Percentiles rank a stretch among this genome's conserved stretches.
Evolutionary conservation across 768 basidiomycete genomes (phyloP).

Genomic region (Lentinus brumalis): DNA sequence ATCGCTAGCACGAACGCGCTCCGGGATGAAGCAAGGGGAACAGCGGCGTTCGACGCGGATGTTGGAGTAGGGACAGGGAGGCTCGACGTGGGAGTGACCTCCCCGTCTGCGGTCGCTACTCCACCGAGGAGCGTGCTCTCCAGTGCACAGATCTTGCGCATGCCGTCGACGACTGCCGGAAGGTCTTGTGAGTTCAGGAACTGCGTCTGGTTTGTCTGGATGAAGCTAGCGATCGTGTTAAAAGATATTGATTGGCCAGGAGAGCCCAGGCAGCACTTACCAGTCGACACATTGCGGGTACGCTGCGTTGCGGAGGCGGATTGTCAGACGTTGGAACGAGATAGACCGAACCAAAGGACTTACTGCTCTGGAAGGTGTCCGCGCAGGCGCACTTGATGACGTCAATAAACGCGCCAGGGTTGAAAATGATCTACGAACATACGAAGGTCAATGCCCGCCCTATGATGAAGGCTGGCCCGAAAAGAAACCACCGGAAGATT

Average conservation of each 20-base stretch:
- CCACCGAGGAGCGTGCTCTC: slow-evolving; percentile 55
- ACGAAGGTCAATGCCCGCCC: background rate
- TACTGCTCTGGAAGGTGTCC: slow-evolving; percentile 43
- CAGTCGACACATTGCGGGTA: slow-evolving; percentile 73
- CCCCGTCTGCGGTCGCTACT: slow-evolving; percentile 46
- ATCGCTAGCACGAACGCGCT: background rate
- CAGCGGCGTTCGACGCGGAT: slow-evolving; percentile 12
- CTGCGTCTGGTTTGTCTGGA: slow-evolving; percentile 56
- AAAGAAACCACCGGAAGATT: background rate
- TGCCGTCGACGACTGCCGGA: slow-evolving; percentile 49
- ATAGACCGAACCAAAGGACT: background rate
- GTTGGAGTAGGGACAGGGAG: slow-evolving; percentile 28
- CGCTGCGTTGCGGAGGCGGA: slow-evolving; percentile 12
- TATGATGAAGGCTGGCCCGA: background rate
- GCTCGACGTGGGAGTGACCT: slow-evolving; percentile 35
- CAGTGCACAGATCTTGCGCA: slow-evolving; percentile 54
- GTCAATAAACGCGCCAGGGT: slow-evolving; percentile 63
- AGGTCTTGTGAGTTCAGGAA: slow-evolving; percentile 50
- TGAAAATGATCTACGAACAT: slow-evolving; percentile 53
- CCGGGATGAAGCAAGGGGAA: background rate
- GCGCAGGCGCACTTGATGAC: slow-evolving; percentile 66
- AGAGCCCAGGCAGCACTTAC: slow-evolving; percentile 32
- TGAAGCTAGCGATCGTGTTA: slow-evolving; percentile 42
- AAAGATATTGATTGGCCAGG: background rate
- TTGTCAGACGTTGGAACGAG: background rate